These are phyloP conservation scores for Trichoderma oligosporum DNA, from an alignment of 2,329 filamentous ascomycete species.

Conservation along the genomic window DNA sequence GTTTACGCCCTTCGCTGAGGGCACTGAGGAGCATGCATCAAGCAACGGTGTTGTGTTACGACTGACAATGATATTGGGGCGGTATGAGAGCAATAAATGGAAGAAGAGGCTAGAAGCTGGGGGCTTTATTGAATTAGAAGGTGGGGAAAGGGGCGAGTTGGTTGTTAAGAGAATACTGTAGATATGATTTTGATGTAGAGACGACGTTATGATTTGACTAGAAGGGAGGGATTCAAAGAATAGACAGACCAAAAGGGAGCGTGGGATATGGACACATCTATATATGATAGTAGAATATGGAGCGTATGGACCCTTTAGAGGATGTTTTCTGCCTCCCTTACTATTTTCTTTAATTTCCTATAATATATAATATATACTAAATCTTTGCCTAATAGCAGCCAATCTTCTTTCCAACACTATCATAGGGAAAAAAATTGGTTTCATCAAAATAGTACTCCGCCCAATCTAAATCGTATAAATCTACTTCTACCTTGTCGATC, in stretches of 20 bases:
- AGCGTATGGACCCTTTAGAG: too few relatives aligned
- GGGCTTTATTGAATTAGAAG: conserved; percentile 50
- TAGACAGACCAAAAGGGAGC: neutral
- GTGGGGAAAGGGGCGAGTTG: conserved; percentile 45
- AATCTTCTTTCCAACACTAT: too few relatives aligned
- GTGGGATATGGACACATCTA: neutral
- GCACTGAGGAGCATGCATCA: conserved; percentile 49
- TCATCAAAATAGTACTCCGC: conserved; percentile 34
- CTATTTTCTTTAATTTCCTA: neutral
- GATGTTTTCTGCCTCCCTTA: too few relatives aligned
- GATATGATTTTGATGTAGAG: conserved; percentile 16
- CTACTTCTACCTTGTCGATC: neutral
- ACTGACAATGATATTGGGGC: conserved; percentile 72
- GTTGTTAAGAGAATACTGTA: conserved; percentile 50
- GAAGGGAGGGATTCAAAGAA: too few relatives aligned
- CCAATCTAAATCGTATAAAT: conserved; percentile 30
- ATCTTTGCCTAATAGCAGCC: neutral
- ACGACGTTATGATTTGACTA: conserved; percentile 16
- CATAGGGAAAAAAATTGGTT: neutral
- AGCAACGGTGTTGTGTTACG: conserved; percentile 56
- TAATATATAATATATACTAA: too few relatives aligned
- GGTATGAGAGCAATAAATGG: conserved; percentile 73
- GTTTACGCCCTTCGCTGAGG: conserved; percentile 59
- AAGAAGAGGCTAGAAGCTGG: conserved; percentile 65
- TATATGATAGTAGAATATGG: neutral